phyloP scores from a whole-genome alignment of 1,284 basidiomycete genomes.

The Microbotryomycetes sp. region DNA sequence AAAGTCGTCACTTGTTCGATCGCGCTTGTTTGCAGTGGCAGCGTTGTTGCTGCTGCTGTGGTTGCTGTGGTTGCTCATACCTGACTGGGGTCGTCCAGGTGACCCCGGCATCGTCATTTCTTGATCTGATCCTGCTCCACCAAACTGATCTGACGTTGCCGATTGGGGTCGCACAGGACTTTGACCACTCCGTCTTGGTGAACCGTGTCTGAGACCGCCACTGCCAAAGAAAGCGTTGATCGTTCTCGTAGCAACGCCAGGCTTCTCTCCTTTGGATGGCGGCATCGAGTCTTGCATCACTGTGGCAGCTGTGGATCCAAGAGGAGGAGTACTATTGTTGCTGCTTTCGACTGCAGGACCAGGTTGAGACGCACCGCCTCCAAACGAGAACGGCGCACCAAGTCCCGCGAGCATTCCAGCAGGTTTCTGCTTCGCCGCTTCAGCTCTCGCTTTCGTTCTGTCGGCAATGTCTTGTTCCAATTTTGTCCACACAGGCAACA shows the following conservation, averaged over 20 bases:
- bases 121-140: too few relatives aligned
- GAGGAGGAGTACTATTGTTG: neutral
- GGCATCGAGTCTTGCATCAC: too few relatives aligned
- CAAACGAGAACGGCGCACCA: neutral
- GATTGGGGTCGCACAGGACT: too few relatives aligned
- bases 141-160: too few relatives aligned
- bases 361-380: neutral
- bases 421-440: neutral
- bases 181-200: too few relatives aligned
- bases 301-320: neutral
- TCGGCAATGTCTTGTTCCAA: constrained; percentile 38
- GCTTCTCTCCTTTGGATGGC: neutral
- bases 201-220: neutral
- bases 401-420: neutral
- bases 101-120: too few relatives aligned
- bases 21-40: neutral
- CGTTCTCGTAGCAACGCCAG: neutral
- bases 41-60: too few relatives aligned
- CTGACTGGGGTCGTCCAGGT: too few relatives aligned
- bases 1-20: neutral
- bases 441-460: constrained; percentile 1
- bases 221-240: neutral
- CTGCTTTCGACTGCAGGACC: neutral
- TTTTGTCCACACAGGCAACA: constrained; percentile 64
- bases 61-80: too few relatives aligned